These are phyloP conservation scores for Ceratocystis lukuohia DNA, from an alignment of 2,329 filamentous ascomycete genomes.

Conservation along the genomic window DNA sequence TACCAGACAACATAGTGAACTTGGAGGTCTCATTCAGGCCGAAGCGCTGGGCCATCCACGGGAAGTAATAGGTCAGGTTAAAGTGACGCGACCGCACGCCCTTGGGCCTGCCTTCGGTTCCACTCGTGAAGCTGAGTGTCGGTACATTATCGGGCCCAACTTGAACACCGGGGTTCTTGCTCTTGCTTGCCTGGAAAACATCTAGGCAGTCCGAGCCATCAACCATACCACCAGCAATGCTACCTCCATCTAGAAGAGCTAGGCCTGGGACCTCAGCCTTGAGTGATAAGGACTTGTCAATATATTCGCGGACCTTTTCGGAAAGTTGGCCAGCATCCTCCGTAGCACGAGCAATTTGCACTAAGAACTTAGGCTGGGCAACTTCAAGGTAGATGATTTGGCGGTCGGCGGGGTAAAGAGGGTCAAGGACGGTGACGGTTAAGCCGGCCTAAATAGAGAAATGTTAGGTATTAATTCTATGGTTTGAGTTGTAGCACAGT, in stretches of 20 bases:
- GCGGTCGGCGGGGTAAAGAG: constrained; percentile 55
- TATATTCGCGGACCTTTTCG: constrained; percentile 44
- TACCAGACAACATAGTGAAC: constrained; percentile 76
- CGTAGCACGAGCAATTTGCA: constrained; percentile 59
- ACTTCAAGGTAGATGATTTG: constrained; percentile 58
- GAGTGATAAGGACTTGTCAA: constrained; percentile 57
- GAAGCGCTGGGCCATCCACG: constrained; percentile 85
- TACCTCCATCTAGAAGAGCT: constrained; percentile 56
- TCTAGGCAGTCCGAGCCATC: constrained; percentile 56
- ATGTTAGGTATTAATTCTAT: neutral
- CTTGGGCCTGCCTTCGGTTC: constrained; percentile 68
- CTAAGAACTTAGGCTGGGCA: constrained; percentile 56
- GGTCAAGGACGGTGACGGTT: constrained; percentile 58
- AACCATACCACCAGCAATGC: constrained; percentile 52
- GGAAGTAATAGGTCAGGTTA: constrained; percentile 71
- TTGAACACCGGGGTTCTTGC: constrained; percentile 51
- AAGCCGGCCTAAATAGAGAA: constrained; percentile 36
- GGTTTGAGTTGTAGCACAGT: neutral
- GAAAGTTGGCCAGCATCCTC: constrained; percentile 42
- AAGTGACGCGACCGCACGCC: constrained; percentile 81
- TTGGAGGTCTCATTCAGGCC: constrained; percentile 54
- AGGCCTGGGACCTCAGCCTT: constrained; percentile 64
- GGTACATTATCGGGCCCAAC: constrained; percentile 78
- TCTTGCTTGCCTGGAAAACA: constrained; percentile 35
- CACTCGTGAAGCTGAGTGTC: constrained; percentile 61